A percentile compares a stretch with the other conserved stretches of the same genome.
Conservation (phyloP, 78 protist species). For the Protostelium mycophagum region DNA sequence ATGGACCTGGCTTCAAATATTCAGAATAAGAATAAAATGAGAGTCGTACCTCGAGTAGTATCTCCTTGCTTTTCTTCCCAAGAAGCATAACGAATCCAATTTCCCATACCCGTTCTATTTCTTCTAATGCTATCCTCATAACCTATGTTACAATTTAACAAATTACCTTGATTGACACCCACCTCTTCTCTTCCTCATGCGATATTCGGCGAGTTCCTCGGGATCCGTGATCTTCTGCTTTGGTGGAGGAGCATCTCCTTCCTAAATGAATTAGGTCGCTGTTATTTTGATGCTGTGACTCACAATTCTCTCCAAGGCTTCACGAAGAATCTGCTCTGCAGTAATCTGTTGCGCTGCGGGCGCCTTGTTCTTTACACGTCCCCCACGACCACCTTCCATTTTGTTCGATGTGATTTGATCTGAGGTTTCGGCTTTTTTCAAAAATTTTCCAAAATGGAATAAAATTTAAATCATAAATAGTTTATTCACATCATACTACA, state of each 20-base stretch:
- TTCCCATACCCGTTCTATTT: neutral
- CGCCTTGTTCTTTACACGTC: constrained; percentile 78
- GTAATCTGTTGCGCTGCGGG: constrained; percentile 97
- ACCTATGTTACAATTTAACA: no score
- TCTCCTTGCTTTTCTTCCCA: constrained; percentile 95
- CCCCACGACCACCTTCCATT: neutral
- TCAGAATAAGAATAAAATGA: neutral
- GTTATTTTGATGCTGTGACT: no score
- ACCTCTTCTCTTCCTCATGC: constrained; percentile 70
- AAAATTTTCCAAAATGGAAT: no score
- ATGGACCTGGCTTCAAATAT: constrained; percentile 66
- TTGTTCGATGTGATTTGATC: neutral
- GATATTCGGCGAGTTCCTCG: constrained; percentile 89
- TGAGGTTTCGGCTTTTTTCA: no score
- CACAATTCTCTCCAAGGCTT: constrained; percentile 79
- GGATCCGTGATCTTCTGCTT: constrained; percentile 82
- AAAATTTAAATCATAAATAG: no score
- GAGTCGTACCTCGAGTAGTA: constrained; percentile 26
- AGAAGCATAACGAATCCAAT: constrained; percentile 83
- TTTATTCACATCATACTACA: neutral
- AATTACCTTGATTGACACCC: neutral
- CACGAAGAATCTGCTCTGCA: constrained; percentile 97
- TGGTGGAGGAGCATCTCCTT: constrained; percentile 54
- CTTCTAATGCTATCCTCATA: constrained; percentile 59
- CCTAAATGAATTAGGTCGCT: neutral